Evolutionary conservation across 176 grass and related monocot genomes (phyloP), one percentile per base, ranked within the genome.

Genomic region (Lolium rigidum): DNA sequence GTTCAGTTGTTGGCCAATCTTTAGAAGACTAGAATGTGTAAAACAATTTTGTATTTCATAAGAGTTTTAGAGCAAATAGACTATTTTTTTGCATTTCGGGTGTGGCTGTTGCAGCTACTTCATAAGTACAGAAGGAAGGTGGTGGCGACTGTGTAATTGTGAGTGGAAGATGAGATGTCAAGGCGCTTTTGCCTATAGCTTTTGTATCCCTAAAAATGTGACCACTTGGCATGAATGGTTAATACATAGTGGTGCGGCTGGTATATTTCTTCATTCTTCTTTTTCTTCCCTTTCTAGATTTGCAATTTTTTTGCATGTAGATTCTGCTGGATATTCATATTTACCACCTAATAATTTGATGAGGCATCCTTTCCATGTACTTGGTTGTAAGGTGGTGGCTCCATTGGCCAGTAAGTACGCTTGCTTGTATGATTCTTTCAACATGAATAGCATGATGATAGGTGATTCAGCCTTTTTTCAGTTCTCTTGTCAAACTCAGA

Each of bases 241-340:
- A 60, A 95, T 90, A 90, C 76, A 64, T 74, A 78, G 80, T 21
- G 38, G 80, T 84, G 77, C 24, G 79, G 80, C 83, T 74, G 83
- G 63, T 87, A 86, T 88, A 90, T 95, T 95, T 92, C 86, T 98
- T 98, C 57, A 94, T 95, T 94, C 87, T 97, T 93, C 38, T 51
- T 87, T 76, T 68, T 6, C 8, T 28, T 31, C 76, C 39, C 79
- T 90, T 88, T 81, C 59, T 78, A 63, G 85, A 87, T 59, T 86
- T 90, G 86, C 38, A 37, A 70, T 25, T 35, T 84, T 89, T 88
- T 85, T 85, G 82, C 72, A 55, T 90, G 88, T 94, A 91, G 90
- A 94, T 90, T 87, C 92, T 95, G 86, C 67, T 80, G 74, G 28
- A 89, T 82, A 75, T 91, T 84, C 75, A 81, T 89, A 48, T 91